Conservation (phyloP, 768 basidiomycete genomes). For the Russula foetens region DNA sequence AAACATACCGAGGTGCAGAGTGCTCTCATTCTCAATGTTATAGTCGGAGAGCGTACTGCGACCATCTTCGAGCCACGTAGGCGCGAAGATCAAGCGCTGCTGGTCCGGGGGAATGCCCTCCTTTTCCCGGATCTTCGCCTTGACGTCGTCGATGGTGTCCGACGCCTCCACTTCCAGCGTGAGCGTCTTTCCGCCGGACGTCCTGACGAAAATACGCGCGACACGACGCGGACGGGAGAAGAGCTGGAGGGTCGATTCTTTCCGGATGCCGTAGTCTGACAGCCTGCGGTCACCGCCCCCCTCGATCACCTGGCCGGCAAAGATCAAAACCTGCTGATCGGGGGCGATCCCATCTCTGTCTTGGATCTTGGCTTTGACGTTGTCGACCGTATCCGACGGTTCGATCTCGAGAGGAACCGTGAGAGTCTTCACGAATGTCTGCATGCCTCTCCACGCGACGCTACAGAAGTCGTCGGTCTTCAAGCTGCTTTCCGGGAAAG, state of each 20-base stretch:
- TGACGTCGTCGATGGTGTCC: slow-evolving; percentile 18
- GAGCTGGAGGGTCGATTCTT: slow-evolving; percentile 18
- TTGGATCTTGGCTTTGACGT: slow-evolving; percentile 20
- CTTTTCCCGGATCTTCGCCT: slow-evolving; percentile 19
- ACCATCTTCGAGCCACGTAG: slow-evolving; percentile 19
- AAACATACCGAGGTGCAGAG: slow-evolving; percentile 16
- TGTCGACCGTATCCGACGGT: slow-evolving; percentile 19
- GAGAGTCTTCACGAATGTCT: slow-evolving; percentile 18
- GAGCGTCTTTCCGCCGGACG: slow-evolving; percentile 16
- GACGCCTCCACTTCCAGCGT: slow-evolving; percentile 19
- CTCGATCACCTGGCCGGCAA: slow-evolving; percentile 18
- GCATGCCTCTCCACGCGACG: slow-evolving; percentile 19
- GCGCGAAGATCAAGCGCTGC: slow-evolving; percentile 18
- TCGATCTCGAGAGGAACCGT: slow-evolving; percentile 18
- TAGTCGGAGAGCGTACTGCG: slow-evolving; percentile 19
- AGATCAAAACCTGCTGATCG: slow-evolving; percentile 18
- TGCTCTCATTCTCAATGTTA: slow-evolving; percentile 19
- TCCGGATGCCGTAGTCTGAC: slow-evolving; percentile 19
- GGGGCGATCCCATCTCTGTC: slow-evolving; percentile 19
- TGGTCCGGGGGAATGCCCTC: slow-evolving; percentile 19
- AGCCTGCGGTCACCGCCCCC: slow-evolving; percentile 18
- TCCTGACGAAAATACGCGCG: slow-evolving; percentile 19
- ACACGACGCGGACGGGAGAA: slow-evolving; percentile 18
- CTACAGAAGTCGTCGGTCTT: slow-evolving; percentile 27
- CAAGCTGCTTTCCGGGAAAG: slow-evolving; percentile 28